Conservation (phyloP, 257 asterid species). For the Ilex asprella region DNA sequence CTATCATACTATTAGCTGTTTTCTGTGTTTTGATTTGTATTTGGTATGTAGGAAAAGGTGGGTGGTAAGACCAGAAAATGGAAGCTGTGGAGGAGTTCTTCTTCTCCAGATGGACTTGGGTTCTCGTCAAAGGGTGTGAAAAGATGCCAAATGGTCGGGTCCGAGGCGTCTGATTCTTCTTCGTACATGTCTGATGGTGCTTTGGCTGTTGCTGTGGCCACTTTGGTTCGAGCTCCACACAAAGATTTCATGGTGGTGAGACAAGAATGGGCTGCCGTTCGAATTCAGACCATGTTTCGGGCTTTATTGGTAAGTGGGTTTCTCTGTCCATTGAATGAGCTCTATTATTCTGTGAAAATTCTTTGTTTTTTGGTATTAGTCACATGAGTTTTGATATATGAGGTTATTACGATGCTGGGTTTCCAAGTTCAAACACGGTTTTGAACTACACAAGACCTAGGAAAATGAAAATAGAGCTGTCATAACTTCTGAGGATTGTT, state of each 20-base stretch:
- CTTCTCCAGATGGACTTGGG: constrained; percentile 41
- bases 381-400: no score
- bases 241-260: constrained; percentile 64
- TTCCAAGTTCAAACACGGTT: no score
- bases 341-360: no score
- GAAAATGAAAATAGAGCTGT: no score
- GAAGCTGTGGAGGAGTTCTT: constrained; percentile 91
- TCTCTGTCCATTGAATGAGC: background rate
- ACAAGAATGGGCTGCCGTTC: constrained; percentile 82
- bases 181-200: constrained; percentile 41
- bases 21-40: background rate
- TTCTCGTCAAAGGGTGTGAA: constrained; percentile 32
- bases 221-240: constrained; percentile 73
- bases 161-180: constrained; percentile 48
- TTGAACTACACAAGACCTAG: no score
- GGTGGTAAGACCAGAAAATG: constrained; percentile 67
- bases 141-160: constrained; percentile 34
- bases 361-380: no score
- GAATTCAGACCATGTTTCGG: constrained; percentile 75
- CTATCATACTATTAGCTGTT: background rate
- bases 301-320: constrained; percentile 60
- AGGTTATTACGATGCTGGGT: no score
- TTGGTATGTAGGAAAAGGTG: constrained; percentile 36
- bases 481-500: no score
- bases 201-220: constrained; percentile 78